Base-by-base conservation (phyloP, 192 early-diverging fungal genomes). In the Coemansia sp. region DNA sequence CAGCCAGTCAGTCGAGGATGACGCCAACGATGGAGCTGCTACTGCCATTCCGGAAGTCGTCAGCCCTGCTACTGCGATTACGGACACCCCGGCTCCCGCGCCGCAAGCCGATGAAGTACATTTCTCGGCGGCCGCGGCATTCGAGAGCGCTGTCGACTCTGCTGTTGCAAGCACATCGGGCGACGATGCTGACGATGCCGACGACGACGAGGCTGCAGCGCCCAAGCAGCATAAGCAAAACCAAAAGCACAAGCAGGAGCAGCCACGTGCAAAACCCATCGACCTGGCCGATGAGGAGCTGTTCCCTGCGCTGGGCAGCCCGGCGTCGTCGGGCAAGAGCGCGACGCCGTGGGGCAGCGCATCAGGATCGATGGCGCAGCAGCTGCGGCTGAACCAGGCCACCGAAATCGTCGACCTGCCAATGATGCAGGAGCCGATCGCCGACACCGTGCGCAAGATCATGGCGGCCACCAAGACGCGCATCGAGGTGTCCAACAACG, bases 401-500 rank as follows among this genome's bases (percentile, higher is more conserved):
- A 89, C 87, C 14, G 88, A 91, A 57, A 68, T 69, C 12, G 59
- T 82, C n/a, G 80, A 82, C n/a, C 68, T 82, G 64, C 76, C 75
- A 16, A 74, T 75, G 69, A 69, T 67, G 65, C 66, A 68, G 34
- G 60, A 63, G 20, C 71, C 79, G 12, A 77, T 85, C 7, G 83
- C 78, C 48, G 88, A 88, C 31, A 69, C 83, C 10, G 87, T 87
- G 51, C 85, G 85, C 63, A 67, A 79, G 48, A 86, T 89, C n/a
- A 88, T 85, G 71, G 70, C 80, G 56, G 85, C 83, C 48, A 90
- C 89, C 2, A 80, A 85, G 58, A 93, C 94, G 10, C 85, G 86
- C 22, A 96, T 98, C 61, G 93, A 96, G 48, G 84, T 91, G 14
- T 92, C 93, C 45, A 91, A 90, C 33, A 89, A 91, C 82, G 72